Conservation (phyloP, 208 protist species). For the Herpetomonas muscarum region DNA sequence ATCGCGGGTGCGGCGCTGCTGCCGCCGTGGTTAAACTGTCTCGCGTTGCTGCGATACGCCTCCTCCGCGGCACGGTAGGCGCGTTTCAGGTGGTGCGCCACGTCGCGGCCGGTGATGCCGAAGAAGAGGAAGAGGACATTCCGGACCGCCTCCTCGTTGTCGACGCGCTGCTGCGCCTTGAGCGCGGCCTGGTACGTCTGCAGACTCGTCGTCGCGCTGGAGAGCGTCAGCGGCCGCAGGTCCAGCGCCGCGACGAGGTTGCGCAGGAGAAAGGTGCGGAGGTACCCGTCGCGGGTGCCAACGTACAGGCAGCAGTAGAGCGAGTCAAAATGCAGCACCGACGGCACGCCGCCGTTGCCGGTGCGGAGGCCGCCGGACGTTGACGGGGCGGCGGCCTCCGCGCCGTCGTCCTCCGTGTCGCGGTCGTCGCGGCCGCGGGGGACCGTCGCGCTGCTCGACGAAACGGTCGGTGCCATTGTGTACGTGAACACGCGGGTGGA, state of each 20-base stretch:
- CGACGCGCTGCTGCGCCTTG: slow-evolving; percentile 18
- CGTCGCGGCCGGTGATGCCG: slow-evolving; percentile 26
- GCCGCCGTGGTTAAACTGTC: not conserved
- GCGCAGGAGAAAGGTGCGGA: slow-evolving; percentile 68
- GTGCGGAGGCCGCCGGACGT: slow-evolving; percentile 17
- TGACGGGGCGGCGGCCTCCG: slow-evolving; percentile 26
- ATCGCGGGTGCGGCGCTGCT: too few species aligned
- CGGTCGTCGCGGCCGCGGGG: not conserved
- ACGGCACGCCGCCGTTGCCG: slow-evolving; percentile 28
- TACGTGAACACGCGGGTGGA: not conserved
- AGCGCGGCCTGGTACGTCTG: slow-evolving; percentile 27
- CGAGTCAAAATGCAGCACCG: slow-evolving; percentile 54
- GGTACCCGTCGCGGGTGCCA: slow-evolving; percentile 61
- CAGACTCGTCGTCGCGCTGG: slow-evolving; percentile 18
- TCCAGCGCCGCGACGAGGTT: slow-evolving; percentile 58
- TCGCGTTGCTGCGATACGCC: not conserved
- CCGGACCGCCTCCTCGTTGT: slow-evolving; percentile 29
- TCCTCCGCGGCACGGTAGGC: not conserved
- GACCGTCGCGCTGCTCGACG: not conserved
- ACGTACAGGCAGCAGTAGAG: slow-evolving; percentile 57
- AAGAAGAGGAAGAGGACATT: slow-evolving; percentile 50
- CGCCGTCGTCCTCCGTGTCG: slow-evolving; percentile 7
- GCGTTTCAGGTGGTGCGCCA: slow-evolving; percentile 16
- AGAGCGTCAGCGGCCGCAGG: slow-evolving; percentile 41
- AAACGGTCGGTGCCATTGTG: not conserved